phyloP scores from a whole-genome alignment of 2,329 filamentous ascomycete species.

The Alternaria gaisen region DNA sequence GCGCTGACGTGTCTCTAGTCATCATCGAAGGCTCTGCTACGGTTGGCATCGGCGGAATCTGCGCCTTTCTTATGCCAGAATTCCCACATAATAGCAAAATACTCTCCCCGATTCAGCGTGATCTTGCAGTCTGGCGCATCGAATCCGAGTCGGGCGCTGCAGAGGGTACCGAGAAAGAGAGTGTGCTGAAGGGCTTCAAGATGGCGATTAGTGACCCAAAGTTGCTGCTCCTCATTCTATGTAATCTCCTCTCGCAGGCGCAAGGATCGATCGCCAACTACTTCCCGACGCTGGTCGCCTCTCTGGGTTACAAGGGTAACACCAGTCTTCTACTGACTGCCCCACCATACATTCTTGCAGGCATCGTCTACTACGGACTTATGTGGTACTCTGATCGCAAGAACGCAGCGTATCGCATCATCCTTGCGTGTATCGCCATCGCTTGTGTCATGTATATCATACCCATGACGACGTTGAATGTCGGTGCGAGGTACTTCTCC shows the following conservation, averaged over 20 bases:
- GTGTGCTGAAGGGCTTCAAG: background rate
- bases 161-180: background rate
- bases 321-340: background rate
- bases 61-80: background rate
- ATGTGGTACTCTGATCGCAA: conserved; percentile 55
- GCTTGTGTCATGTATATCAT: conserved; percentile 49
- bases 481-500: conserved; percentile 45
- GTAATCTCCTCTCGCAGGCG: background rate
- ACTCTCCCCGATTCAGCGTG: background rate
- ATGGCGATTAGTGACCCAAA: background rate
- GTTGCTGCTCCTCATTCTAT: background rate
- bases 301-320: background rate
- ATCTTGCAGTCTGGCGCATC: background rate
- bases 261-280: background rate
- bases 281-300: background rate
- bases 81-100: background rate
- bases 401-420: conserved; percentile 53
- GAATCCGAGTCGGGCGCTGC: background rate
- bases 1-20: background rate
- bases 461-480: conserved; percentile 41
- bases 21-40: background rate
- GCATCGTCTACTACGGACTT: conserved; percentile 22
- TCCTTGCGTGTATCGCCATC: conserved; percentile 50
- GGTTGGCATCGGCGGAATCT: background rate
- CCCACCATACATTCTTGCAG: background rate